Percentiles rank a stretch among this genome's conserved stretches.
Evolutionary conservation across 805 yeast genomes (phyloP).

Genomic region (Wickerhamiella vanderwaltii): DNA sequence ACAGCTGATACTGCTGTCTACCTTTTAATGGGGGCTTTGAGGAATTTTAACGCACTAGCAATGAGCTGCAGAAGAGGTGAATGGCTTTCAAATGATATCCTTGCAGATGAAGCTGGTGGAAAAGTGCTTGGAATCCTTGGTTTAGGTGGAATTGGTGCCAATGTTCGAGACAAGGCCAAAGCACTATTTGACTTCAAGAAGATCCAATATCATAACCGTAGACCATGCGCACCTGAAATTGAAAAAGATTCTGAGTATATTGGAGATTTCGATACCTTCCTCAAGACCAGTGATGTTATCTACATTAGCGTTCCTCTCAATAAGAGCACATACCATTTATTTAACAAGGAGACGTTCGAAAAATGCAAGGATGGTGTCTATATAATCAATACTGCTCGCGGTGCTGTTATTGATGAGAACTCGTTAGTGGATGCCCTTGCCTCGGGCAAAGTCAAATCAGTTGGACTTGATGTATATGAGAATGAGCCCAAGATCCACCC

Average conservation of each 20-base stretch:
- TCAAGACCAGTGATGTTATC: slow-evolving; percentile 38
- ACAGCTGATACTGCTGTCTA: slow-evolving; percentile 50
- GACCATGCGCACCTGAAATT: slow-evolving; percentile 34
- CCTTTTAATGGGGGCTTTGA: slow-evolving; percentile 39
- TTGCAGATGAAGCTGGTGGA: slow-evolving; percentile 40
- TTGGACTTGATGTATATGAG: slow-evolving; percentile 50
- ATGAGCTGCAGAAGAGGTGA: slow-evolving; percentile 34
- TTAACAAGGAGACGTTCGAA: slow-evolving; percentile 34
- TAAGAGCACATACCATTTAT: slow-evolving; percentile 38
- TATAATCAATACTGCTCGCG: slow-evolving; percentile 50
- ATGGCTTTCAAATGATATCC: slow-evolving; percentile 34
- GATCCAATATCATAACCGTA: slow-evolving; percentile 42
- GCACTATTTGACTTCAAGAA: slow-evolving; percentile 38
- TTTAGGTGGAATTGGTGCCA: slow-evolving; percentile 52
- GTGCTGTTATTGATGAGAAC: slow-evolving; percentile 44
- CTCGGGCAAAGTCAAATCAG: slow-evolving; percentile 40
- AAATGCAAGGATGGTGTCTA: slow-evolving; percentile 44
- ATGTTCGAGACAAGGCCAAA: slow-evolving; percentile 38
- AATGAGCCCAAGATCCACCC: slow-evolving; percentile 42
- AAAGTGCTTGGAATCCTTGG: slow-evolving; percentile 47
- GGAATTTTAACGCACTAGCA: slow-evolving; percentile 38
- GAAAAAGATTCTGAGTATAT: slow-evolving; percentile 38
- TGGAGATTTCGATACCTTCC: slow-evolving; percentile 36
- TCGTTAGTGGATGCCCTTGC: slow-evolving; percentile 37
- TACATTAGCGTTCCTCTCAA: slow-evolving; percentile 42